Evolutionary conservation across 768 basidiomycete genomes (phyloP).

Genomic region (Royoungia palumana): DNA sequence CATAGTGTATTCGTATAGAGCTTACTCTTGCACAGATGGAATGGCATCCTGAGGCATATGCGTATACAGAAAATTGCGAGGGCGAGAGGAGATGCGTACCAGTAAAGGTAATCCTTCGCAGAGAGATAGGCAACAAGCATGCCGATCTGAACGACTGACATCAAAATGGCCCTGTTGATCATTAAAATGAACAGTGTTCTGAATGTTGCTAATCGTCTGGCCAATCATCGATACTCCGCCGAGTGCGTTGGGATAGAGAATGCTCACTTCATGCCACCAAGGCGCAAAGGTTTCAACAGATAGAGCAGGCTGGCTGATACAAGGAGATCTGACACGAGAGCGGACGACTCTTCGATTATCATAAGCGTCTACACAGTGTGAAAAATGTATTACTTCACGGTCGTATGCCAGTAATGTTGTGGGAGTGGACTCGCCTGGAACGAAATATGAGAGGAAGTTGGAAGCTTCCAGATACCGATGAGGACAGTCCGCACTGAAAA

Average conservation of each 20-base stretch:
- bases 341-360: constrained; percentile 12
- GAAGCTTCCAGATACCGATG: constrained; percentile 6
- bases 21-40: constrained; percentile 24
- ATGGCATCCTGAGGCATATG: constrained; percentile 15
- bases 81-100: constrained; percentile 4
- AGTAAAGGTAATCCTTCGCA: constrained; percentile 14
- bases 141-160: constrained; percentile 17
- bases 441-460: not conserved
- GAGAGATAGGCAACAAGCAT: constrained; percentile 13
- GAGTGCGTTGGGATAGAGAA: not conserved
- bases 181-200: constrained; percentile 16
- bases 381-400: not conserved
- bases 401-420: not conserved
- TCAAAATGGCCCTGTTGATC: constrained; percentile 18
- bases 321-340: constrained; percentile 14
- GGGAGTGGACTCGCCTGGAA: constrained; percentile 11
- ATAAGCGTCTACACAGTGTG: constrained; percentile 3
- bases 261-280: constrained; percentile 7
- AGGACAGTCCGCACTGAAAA: constrained; percentile 11
- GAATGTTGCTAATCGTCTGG: constrained; percentile 11
- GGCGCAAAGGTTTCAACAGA: constrained; percentile 7
- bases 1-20: constrained; percentile 22
- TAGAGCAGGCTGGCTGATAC: constrained; percentile 13
- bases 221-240: not conserved
- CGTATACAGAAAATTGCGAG: not conserved